Evolutionary conservation across 768 basidiomycete species (phyloP).

Genomic region (Leucocoprinus birnbaumii): DNA sequence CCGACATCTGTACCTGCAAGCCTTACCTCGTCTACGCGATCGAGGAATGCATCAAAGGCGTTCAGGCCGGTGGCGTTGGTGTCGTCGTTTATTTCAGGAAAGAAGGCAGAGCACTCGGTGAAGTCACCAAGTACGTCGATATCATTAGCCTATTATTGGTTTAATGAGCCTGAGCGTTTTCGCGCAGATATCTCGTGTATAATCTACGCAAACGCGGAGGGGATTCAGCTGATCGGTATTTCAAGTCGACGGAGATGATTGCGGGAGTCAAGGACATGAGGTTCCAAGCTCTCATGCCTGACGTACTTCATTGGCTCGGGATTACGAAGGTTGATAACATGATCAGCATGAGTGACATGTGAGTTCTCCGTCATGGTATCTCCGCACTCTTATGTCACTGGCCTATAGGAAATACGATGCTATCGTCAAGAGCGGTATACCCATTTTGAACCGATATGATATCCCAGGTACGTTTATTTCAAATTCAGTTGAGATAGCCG

Average conservation of each 20-base stretch:
- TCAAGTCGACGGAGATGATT: conserved; percentile 89
- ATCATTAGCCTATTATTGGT: neutral
- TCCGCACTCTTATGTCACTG: neutral
- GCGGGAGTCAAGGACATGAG: conserved; percentile 96
- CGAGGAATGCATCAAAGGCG: conserved; percentile 86
- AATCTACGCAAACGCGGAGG: conserved; percentile 95
- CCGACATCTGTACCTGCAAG: conserved; percentile 90
- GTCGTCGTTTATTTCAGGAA: conserved; percentile 94
- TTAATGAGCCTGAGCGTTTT: neutral
- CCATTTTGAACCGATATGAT: conserved; percentile 80
- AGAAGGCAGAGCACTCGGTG: conserved; percentile 90
- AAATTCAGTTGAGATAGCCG: neutral
- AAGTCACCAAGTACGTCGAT: conserved; percentile 77
- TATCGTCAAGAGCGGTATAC: conserved; percentile 86
- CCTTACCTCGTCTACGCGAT: conserved; percentile 93
- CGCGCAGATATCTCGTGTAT: conserved; percentile 81
- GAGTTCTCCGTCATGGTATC: conserved; percentile 14
- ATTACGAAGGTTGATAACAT: conserved; percentile 87
- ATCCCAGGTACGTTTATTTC: conserved; percentile 57
- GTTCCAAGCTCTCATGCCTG: conserved; percentile 95
- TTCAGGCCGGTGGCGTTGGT: conserved; percentile 72
- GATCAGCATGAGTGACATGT: conserved; percentile 91
- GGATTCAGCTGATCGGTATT: conserved; percentile 91
- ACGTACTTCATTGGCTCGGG: conserved; percentile 93
- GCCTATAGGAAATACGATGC: conserved; percentile 84